A percentile compares a stretch with the other conserved stretches of the same genome.
Evolutionary conservation across 345 rosid species (phyloP).

Genomic region (Psidium friedrichsthalianum): DNA sequence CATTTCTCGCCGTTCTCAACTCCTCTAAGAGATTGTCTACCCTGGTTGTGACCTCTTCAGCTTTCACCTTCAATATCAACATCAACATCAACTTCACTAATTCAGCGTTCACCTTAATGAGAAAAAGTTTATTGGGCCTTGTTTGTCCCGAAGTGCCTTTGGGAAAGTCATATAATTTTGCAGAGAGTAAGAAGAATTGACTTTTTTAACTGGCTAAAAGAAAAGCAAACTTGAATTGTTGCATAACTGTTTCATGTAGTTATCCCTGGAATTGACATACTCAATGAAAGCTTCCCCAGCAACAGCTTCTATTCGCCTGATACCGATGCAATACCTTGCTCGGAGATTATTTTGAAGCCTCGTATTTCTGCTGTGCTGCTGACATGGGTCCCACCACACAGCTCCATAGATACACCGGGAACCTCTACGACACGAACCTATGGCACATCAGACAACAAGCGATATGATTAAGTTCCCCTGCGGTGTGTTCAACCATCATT

Average conservation of each 20-base stretch:
- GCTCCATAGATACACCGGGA: conserved; percentile 97
- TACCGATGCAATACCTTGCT: conserved; percentile 95
- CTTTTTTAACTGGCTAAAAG: neutral
- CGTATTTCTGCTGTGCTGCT: conserved; percentile 80
- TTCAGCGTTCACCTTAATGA: conserved; percentile 47
- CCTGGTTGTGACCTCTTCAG: conserved; percentile 73
- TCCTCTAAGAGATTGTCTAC: conserved; percentile 79
- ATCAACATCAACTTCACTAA: too few species aligned
- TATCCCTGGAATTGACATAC: conserved; percentile 69
- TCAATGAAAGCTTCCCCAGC: conserved; percentile 94
- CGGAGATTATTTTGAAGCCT: conserved; percentile 84
- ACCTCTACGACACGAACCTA: conserved; percentile 98
- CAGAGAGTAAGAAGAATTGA: neutral
- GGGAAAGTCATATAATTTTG: neutral
- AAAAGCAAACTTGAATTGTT: conserved; percentile 56
- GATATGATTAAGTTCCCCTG: neutral
- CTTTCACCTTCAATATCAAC: neutral
- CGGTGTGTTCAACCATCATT: neutral
- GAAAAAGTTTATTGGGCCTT: neutral
- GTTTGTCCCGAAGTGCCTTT: neutral
- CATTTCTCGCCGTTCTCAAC: conserved; percentile 53
- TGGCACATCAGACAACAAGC: neutral
- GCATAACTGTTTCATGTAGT: conserved; percentile 69
- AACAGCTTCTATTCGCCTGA: conserved; percentile 90
- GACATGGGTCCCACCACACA: conserved; percentile 98